phyloP scores from a whole-genome alignment of 768 basidiomycete genomes.

The Nidularia pulvinata region DNA sequence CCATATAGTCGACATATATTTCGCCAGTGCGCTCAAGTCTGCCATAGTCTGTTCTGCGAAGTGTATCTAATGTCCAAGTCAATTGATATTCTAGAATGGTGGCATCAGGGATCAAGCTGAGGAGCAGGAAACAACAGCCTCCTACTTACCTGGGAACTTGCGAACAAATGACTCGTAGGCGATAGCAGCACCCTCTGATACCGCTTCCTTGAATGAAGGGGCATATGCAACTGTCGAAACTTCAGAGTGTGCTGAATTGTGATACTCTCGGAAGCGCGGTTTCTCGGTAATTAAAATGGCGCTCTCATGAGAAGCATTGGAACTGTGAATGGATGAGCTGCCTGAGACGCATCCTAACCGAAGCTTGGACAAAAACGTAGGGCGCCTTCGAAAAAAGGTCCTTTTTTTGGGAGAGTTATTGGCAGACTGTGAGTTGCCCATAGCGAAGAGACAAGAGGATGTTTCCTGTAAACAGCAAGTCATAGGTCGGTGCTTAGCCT shows the following conservation, averaged over 20 bases:
- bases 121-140: background rate
- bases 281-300: conserved; percentile 30
- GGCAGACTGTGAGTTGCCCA: conserved; percentile 30
- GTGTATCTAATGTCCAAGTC: conserved; percentile 71
- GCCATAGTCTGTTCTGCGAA: conserved; percentile 62
- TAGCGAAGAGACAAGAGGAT: conserved; percentile 8
- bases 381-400: conserved; percentile 27
- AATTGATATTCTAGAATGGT: conserved; percentile 48
- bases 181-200: conserved; percentile 30
- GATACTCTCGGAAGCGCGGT: conserved; percentile 14
- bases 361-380: conserved; percentile 32
- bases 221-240: conserved; percentile 17
- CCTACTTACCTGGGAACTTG: conserved; percentile 32
- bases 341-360: conserved; percentile 37
- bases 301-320: conserved; percentile 36
- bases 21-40: conserved; percentile 63
- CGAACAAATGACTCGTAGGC: conserved; percentile 51
- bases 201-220: conserved; percentile 16
- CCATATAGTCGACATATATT: conserved; percentile 89
- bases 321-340: conserved; percentile 27
- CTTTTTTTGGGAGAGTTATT: conserved; percentile 13
- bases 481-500: background rate
- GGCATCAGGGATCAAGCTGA: background rate
- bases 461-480: background rate
- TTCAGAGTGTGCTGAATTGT: conserved; percentile 15